Evolutionary conservation across 805 yeast genomes (phyloP).

Genomic region (Metschnikowia koreensis): DNA sequence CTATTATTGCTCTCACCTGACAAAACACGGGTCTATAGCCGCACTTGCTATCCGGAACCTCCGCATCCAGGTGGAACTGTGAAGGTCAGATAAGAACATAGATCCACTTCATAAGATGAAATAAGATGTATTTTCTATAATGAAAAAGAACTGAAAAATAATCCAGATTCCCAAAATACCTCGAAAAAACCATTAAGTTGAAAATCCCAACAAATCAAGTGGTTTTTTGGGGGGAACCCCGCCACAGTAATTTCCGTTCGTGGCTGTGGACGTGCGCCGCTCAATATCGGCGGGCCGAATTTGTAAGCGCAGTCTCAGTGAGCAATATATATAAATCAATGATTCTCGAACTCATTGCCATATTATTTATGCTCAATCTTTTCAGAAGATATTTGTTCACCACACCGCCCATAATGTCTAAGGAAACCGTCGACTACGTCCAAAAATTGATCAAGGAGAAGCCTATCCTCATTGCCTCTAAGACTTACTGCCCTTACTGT

Average conservation of each 20-base stretch:
- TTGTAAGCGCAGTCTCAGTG: slow-evolving; percentile 1
- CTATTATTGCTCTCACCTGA: background rate
- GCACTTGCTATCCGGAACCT: background rate
- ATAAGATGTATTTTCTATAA: too few relatives aligned
- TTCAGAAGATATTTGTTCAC: slow-evolving; percentile 20
- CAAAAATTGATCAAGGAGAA: slow-evolving; percentile 61
- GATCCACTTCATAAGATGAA: too few relatives aligned
- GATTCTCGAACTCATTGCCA: slow-evolving; percentile 1
- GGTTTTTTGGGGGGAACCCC: background rate
- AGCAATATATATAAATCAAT: slow-evolving; percentile 2
- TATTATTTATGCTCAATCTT: slow-evolving; percentile 9
- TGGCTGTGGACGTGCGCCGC: background rate
- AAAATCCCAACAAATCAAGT: background rate
- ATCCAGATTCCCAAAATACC: too few relatives aligned
- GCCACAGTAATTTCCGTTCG: background rate
- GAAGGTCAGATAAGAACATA: too few relatives aligned
- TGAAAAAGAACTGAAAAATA: too few relatives aligned
- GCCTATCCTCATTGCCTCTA: slow-evolving; percentile 69
- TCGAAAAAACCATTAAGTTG: too few relatives aligned
- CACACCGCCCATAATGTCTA: slow-evolving; percentile 51
- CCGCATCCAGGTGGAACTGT: background rate
- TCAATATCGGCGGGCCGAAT: background rate
- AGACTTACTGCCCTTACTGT: slow-evolving; percentile 33
- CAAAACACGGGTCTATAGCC: background rate
- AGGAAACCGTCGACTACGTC: slow-evolving; percentile 56